Evolutionary conservation across 2,329 filamentous ascomycete species (phyloP).

Genomic region (Fusarium anguioides): DNA sequence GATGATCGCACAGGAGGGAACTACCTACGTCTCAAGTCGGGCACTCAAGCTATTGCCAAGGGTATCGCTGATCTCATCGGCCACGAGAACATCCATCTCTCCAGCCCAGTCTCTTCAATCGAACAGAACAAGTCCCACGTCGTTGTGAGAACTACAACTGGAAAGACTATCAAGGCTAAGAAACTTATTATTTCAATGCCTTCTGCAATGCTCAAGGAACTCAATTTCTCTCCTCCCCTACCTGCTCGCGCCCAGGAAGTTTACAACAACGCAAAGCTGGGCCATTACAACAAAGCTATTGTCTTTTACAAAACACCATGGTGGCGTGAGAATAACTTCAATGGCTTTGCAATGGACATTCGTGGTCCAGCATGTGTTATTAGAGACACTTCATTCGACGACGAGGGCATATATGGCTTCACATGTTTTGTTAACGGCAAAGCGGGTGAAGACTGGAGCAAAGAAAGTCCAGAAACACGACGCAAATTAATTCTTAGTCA

Average conservation of each 20-base stretch:
- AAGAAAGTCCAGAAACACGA: slow-evolving; percentile 44
- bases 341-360: slow-evolving; percentile 54
- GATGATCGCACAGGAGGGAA: slow-evolving; percentile 52
- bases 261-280: slow-evolving; percentile 51
- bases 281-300: slow-evolving; percentile 59
- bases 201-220: slow-evolving; percentile 57
- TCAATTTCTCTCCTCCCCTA: slow-evolving; percentile 59
- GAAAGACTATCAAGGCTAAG: slow-evolving; percentile 46
- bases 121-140: slow-evolving; percentile 31
- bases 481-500: slow-evolving; percentile 50
- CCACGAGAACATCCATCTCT: slow-evolving; percentile 28
- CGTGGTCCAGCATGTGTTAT: slow-evolving; percentile 54
- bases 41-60: slow-evolving; percentile 43
- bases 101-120: slow-evolving; percentile 41
- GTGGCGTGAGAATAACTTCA: slow-evolving; percentile 51
- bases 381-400: slow-evolving; percentile 55
- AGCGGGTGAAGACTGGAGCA: slow-evolving; percentile 52
- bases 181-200: slow-evolving; percentile 62
- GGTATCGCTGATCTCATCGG: slow-evolving; percentile 46
- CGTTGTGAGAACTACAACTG: slow-evolving; percentile 35
- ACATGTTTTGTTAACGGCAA: slow-evolving; percentile 57
- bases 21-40: slow-evolving; percentile 47
- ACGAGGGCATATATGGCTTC: slow-evolving; percentile 47
- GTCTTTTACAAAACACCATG: slow-evolving; percentile 48
- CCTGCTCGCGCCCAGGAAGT: slow-evolving; percentile 51